These are phyloP conservation scores for Sechiopsis laciniata DNA, from an alignment of 306 rosid genomes.

Conservation along the genomic window DNA sequence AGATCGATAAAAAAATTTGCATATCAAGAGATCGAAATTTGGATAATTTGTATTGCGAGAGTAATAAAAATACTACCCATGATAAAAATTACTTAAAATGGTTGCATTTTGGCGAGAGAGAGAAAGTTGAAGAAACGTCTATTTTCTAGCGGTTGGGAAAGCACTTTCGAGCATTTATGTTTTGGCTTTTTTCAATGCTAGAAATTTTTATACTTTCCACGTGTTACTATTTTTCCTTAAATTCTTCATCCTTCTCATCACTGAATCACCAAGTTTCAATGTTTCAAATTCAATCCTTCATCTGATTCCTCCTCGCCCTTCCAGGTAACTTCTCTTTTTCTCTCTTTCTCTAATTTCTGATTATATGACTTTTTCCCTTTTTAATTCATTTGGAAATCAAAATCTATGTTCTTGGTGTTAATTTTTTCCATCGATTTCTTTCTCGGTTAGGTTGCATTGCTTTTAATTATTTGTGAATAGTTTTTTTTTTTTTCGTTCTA, in stretches of 20 bases:
- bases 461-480: not conserved
- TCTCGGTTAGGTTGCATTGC: not conserved
- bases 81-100: too few relatives aligned
- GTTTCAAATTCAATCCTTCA: not conserved
- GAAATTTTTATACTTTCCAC: too few relatives aligned
- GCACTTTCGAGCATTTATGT: too few relatives aligned
- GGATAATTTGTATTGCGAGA: too few relatives aligned
- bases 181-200: not conserved
- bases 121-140: too few relatives aligned
- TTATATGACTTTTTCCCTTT: not conserved
- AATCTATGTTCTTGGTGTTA: not conserved
- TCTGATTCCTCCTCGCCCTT: not conserved
- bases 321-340: not conserved
- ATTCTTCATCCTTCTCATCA: not conserved
- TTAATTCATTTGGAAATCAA: not conserved
- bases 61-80: too few relatives aligned
- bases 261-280: not conserved
- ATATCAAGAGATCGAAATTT: too few relatives aligned
- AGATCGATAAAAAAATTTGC: too few relatives aligned
- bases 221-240: not conserved
- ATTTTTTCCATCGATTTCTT: not conserved
- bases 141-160: too few relatives aligned
- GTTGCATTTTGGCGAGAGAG: too few relatives aligned
- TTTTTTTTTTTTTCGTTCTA: not conserved
- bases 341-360: not conserved